Percentiles rank a stretch among this genome's conserved stretches.
Evolutionary conservation across 1,139 yeast species (phyloP).

Genomic region (Saccharomycopsis hybrid): DNA sequence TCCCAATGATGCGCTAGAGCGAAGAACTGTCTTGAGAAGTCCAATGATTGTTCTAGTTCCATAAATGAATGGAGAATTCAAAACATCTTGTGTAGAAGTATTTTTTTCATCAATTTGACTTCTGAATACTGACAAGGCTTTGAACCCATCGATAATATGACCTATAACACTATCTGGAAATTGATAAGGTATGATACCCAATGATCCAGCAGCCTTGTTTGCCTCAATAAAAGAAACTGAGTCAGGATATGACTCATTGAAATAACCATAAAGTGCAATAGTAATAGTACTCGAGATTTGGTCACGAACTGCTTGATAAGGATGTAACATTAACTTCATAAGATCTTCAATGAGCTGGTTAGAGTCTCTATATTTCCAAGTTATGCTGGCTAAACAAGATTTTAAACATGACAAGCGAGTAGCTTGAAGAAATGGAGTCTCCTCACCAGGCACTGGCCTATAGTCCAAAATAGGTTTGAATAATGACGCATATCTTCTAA

Average conservation of each 20-base stretch:
- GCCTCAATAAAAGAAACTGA: conserved; percentile 39
- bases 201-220: conserved; percentile 29
- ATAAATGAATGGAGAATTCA: conserved; percentile 33
- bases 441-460: conserved; percentile 42
- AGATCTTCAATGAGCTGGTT: conserved; percentile 43
- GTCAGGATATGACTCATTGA: conserved; percentile 42
- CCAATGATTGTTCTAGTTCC: conserved; percentile 30
- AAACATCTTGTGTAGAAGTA: conserved; percentile 26
- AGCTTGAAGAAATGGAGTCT: conserved; percentile 63
- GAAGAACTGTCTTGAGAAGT: conserved; percentile 24
- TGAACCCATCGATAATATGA: conserved; percentile 35
- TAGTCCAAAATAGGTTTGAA: conserved; percentile 41
- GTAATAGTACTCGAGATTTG: conserved; percentile 64
- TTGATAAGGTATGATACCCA: conserved; percentile 31
- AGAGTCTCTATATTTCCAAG: conserved; percentile 53
- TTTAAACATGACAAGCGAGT: conserved; percentile 55
- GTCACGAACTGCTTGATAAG: conserved; percentile 71
- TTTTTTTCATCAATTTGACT: background rate
- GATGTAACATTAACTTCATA: conserved; percentile 44
- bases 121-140: conserved; percentile 37
- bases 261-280: conserved; percentile 26
- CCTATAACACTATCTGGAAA: conserved; percentile 27
- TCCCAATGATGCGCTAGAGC: conserved; percentile 22
- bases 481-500: conserved; percentile 58
- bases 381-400: conserved; percentile 46